Evolutionary conservation across 208 protist species (phyloP).

Genomic region (Hexamita inflata): DNA sequence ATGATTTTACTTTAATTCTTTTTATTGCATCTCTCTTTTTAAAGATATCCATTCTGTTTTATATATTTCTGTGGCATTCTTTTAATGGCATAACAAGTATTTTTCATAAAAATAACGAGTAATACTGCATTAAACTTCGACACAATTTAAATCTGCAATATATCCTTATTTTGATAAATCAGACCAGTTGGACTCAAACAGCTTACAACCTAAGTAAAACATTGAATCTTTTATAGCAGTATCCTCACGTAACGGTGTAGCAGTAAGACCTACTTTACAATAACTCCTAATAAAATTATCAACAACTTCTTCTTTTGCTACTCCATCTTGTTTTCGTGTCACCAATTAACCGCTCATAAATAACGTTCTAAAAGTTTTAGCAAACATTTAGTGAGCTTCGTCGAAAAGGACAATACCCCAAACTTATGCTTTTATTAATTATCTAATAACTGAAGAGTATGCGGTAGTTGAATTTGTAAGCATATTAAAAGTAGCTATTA

Average conservation of each 20-base stretch:
- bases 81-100: background rate
- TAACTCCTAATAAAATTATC: slow-evolving; percentile 3
- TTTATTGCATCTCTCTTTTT: too few relatives aligned
- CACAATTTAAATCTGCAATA: slow-evolving; percentile 21
- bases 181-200: slow-evolving; percentile 26
- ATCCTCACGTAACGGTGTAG: slow-evolving; percentile 20
- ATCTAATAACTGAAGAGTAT: background rate
- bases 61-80: too few relatives aligned
- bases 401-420: slow-evolving; percentile 29
- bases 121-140: slow-evolving; percentile 1
- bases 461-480: background rate
- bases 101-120: slow-evolving; percentile 12
- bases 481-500: slow-evolving; percentile 23
- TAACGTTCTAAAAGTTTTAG: slow-evolving; percentile 6
- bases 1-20: too few relatives aligned
- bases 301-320: too few relatives aligned
- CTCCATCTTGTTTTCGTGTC: too few relatives aligned
- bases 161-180: slow-evolving; percentile 16
- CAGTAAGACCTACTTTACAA: slow-evolving; percentile 9
- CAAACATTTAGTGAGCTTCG: slow-evolving; percentile 11
- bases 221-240: background rate
- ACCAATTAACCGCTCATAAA: background rate
- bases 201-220: background rate
- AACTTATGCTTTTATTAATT: background rate
- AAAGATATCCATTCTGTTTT: too few relatives aligned